Percentiles rank a stretch among this genome's conserved stretches.
These are phyloP conservation scores for Phialocephala sp. DNA, from an alignment of 2,329 filamentous ascomycete species.

Conservation along the genomic window DNA sequence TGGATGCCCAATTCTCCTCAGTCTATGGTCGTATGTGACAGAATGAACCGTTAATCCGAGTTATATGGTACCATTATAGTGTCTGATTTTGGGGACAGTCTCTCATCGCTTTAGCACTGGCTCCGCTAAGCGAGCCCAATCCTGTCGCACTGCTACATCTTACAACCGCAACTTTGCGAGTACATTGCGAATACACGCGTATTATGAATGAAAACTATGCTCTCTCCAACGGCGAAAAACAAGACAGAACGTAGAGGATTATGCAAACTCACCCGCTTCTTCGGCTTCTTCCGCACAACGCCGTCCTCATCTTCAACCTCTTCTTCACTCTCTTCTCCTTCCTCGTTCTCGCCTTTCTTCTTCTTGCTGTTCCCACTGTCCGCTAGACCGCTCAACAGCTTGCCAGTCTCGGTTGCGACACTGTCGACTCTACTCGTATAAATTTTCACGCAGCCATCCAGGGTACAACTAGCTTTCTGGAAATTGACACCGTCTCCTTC, in stretches of 20 bases:
- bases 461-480: slow-evolving; percentile 95
- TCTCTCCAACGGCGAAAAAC: neutral
- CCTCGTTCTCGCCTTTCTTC: slow-evolving; percentile 71
- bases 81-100: too few species aligned
- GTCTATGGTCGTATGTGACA: slow-evolving; percentile 39
- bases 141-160: neutral
- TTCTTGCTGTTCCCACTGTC: slow-evolving; percentile 80
- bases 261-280: slow-evolving; percentile 71
- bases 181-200: neutral
- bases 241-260: neutral
- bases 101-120: too few species aligned
- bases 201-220: neutral
- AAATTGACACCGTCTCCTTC: slow-evolving; percentile 98
- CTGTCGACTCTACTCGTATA: slow-evolving; percentile 98
- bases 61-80: slow-evolving; percentile 1
- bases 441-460: slow-evolving; percentile 98
- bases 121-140: too few species aligned
- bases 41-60: slow-evolving; percentile 3
- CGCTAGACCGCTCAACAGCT: slow-evolving; percentile 89
- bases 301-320: slow-evolving; percentile 65
- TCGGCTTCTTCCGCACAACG: slow-evolving; percentile 63
- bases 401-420: slow-evolving; percentile 95
- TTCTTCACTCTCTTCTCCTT: slow-evolving; percentile 68
- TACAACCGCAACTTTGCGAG: neutral
- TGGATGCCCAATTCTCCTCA: slow-evolving; percentile 40